Base-by-base conservation (phyloP, 1,139 yeast genomes). In the Zygosaccharomyces sapae region DNA sequence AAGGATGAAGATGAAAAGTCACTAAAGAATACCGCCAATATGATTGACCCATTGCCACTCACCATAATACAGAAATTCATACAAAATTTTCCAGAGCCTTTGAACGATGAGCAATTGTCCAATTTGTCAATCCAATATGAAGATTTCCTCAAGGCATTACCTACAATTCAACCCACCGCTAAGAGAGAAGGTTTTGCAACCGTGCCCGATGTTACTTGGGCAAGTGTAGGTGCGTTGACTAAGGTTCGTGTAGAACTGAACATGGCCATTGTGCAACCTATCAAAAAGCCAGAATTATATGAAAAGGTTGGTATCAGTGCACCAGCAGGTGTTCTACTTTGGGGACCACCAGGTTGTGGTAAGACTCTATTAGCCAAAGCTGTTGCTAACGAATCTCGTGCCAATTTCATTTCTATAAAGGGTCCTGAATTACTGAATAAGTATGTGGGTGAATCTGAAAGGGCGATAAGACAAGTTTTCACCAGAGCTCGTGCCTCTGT, bases 331-430 rank as follows among this genome's bases (percentile, higher is more conserved):
- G 98, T 92, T 0, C 71, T 92, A 18, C 77, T 92, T 75, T 92
- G 98, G 98, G 98, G 98, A 0, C 98, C 98, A 1, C 98, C 98
- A 2, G 98, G 98, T 19, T 92, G 97, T 71, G 98, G 98, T 75
- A 92, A 92, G 64, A 92, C 98, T 0, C 73, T 92, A 47, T 72
- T 92, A 43, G 98, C 97, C 1, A 92, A 92, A 62, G 98, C 97
- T 0, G 97, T 92, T 8, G 98, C 98, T 10, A 90, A 92, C 64
- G 97, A 92, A 68, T 87, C 96, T 1, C 78, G 95, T 47, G 97
- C 97, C 6, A 92, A 92, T 65, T 92, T 92, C 67, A 92, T 92
- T 38, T 86, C 96, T 6, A 89, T 92, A 35, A 84, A 94, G 55
- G 98, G 98, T 1, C 97, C 98, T 0, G 98, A 92, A 65, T 70